Evolutionary conservation across 2,329 filamentous ascomycete genomes (phyloP).

Genomic region (Epichloe uncinata): DNA sequence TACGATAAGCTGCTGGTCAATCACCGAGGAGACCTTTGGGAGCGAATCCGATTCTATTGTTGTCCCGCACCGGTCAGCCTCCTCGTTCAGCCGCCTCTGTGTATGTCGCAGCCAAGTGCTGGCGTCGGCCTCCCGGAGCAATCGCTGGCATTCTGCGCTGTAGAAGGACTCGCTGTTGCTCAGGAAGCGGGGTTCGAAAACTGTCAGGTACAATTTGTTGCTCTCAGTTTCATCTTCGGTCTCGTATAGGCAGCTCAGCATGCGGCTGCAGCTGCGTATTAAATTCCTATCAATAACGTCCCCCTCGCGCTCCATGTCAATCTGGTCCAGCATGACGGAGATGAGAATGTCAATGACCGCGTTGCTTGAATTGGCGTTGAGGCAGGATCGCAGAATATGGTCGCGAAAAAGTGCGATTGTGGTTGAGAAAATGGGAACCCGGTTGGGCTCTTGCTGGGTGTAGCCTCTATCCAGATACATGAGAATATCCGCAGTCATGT

Average conservation of each 20-base stretch:
- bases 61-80: constrained; percentile 69
- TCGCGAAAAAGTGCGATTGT: constrained; percentile 84
- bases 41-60: constrained; percentile 63
- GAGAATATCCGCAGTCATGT: constrained; percentile 89
- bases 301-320: constrained; percentile 82
- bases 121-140: constrained; percentile 69
- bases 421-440: constrained; percentile 68
- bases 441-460: constrained; percentile 49
- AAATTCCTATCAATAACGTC: constrained; percentile 76
- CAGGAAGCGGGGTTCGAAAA: constrained; percentile 72
- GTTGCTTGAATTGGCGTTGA: constrained; percentile 31
- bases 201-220: constrained; percentile 69
- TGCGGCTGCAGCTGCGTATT: constrained; percentile 70
- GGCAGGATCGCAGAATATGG: constrained; percentile 55
- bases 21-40: constrained; percentile 59
- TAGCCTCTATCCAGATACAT: constrained; percentile 96
- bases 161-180: constrained; percentile 63
- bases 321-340: constrained; percentile 74
- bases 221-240: constrained; percentile 63
- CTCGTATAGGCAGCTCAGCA: constrained; percentile 84
- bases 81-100: constrained; percentile 61
- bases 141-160: constrained; percentile 53
- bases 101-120: constrained; percentile 70
- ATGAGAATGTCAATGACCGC: constrained; percentile 64
- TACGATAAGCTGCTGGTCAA: constrained; percentile 69